A percentile compares a stretch with the other conserved stretches of the same genome.
These are phyloP conservation scores for Termitomyces sp. DNA, from an alignment of 768 basidiomycete species.

Conservation along the genomic window DNA sequence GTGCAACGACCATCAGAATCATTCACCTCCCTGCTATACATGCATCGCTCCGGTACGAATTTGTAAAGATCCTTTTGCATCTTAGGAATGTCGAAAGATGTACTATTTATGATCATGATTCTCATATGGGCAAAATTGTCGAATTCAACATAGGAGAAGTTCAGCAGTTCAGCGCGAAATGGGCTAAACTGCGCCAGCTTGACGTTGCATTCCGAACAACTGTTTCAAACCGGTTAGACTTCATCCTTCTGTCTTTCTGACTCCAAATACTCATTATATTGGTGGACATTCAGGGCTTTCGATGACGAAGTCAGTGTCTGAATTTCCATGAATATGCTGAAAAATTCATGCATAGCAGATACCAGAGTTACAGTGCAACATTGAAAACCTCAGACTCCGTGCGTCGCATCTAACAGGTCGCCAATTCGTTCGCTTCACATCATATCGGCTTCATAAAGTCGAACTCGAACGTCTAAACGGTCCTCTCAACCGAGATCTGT, in stretches of 20 bases:
- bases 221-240: conserved; percentile 2
- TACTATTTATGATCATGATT: conserved; percentile 2
- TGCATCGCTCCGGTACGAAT: conserved; percentile 1
- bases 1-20: not conserved
- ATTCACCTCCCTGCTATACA: conserved; percentile 6
- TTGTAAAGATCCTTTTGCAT: not conserved
- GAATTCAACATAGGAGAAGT: conserved; percentile 6
- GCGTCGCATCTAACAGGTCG: conserved; percentile 4
- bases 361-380: not conserved
- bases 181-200: not conserved
- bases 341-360: not conserved
- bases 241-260: not conserved
- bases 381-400: not conserved
- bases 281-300: not conserved
- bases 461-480: conserved; percentile 3
- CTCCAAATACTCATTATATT: not conserved
- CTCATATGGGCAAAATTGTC: conserved; percentile 2
- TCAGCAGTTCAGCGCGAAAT: conserved; percentile 3
- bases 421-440: conserved; percentile 4
- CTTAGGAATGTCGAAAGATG: conserved; percentile 2
- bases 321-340: not conserved
- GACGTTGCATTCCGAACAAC: conserved; percentile 1
- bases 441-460: not conserved
- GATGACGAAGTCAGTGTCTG: conserved; percentile 3
- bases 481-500: conserved; percentile 2